phyloP scores from a whole-genome alignment of 1,284 basidiomycete species.

The Chalciporus piperatoides region DNA sequence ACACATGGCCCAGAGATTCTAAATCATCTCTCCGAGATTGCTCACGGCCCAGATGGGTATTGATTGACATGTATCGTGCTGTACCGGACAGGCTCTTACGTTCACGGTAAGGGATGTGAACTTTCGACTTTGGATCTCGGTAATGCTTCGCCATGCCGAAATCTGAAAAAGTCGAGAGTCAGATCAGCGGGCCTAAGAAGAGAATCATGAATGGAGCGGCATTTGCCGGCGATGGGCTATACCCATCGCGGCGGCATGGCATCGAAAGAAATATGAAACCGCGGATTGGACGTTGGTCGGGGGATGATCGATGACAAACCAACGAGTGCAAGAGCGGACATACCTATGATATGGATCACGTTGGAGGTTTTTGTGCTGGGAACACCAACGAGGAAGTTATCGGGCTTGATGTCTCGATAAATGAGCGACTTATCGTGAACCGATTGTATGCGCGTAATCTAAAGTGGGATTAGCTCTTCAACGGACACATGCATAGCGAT shows the following conservation, averaged over 20 bases:
- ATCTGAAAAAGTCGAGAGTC: conserved; percentile 45
- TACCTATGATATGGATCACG: conserved; percentile 87
- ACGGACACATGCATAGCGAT: background rate
- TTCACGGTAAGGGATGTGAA: conserved; percentile 98
- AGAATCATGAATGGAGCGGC: conserved; percentile 2
- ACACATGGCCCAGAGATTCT: conserved; percentile 94
- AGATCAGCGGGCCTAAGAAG: conserved; percentile 12
- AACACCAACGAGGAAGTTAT: conserved; percentile 97
- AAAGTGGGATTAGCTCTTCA: conserved; percentile 15
- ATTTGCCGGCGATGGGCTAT: conserved; percentile 4
- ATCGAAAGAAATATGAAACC: conserved; percentile 6
- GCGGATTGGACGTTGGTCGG: background rate
- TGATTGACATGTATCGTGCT: conserved; percentile 98
- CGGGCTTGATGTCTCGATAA: conserved; percentile 98
- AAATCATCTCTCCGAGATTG: conserved; percentile 89
- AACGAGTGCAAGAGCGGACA: conserved; percentile 24
- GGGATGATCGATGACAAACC: background rate
- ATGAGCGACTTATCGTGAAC: conserved; percentile 99
- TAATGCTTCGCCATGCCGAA: conserved; percentile 99
- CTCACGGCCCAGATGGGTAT: conserved; percentile 94
- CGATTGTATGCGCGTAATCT: conserved; percentile 96
- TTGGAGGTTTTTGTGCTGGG: conserved; percentile 92
- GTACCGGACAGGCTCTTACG: conserved; percentile 98
- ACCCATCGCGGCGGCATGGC: background rate
- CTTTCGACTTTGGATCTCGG: conserved; percentile 95